Evolutionary conservation across 202 grass and related monocot genomes (phyloP).

Genomic region (Panicum virgatum): DNA sequence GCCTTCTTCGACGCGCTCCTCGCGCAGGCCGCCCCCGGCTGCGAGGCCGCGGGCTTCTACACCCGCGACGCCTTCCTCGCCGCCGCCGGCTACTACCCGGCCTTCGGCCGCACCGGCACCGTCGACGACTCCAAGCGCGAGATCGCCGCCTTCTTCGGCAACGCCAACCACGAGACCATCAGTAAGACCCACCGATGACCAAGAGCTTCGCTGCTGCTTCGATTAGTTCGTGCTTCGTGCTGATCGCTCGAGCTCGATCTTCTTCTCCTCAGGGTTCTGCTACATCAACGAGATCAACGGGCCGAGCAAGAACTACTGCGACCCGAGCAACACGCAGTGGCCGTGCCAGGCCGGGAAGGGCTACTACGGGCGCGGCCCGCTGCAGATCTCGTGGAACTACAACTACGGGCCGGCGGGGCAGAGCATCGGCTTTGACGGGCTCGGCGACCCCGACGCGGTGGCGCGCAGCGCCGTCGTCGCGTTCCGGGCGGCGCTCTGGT

Average conservation of each 20-base stretch:
- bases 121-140: slow-evolving; percentile 78
- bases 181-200: too few relatives aligned
- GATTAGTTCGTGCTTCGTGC: too few relatives aligned
- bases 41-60: slow-evolving; percentile 70
- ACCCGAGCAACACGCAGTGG: slow-evolving; percentile 37
- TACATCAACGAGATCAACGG: slow-evolving; percentile 85
- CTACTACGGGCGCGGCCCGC: slow-evolving; percentile 80
- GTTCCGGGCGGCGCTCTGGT: slow-evolving; percentile 83
- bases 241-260: too few relatives aligned
- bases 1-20: slow-evolving; percentile 75
- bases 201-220: too few relatives aligned
- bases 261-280: slow-evolving; percentile 61
- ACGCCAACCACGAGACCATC: slow-evolving; percentile 85
- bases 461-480: slow-evolving; percentile 56
- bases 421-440: slow-evolving; percentile 85
- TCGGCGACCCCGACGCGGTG: slow-evolving; percentile 67
- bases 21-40: slow-evolving; percentile 54
- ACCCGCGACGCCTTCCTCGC: slow-evolving; percentile 73
- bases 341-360: slow-evolving; percentile 69
- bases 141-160: slow-evolving; percentile 85
- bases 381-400: slow-evolving; percentile 90
- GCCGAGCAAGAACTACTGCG: slow-evolving; percentile 75
- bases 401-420: slow-evolving; percentile 76
- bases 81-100: slow-evolving; percentile 39
- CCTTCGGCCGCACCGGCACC: slow-evolving; percentile 59